phyloP scores from a whole-genome alignment of 2,329 filamentous ascomycete genomes.

The Penicillium brasilianum region DNA sequence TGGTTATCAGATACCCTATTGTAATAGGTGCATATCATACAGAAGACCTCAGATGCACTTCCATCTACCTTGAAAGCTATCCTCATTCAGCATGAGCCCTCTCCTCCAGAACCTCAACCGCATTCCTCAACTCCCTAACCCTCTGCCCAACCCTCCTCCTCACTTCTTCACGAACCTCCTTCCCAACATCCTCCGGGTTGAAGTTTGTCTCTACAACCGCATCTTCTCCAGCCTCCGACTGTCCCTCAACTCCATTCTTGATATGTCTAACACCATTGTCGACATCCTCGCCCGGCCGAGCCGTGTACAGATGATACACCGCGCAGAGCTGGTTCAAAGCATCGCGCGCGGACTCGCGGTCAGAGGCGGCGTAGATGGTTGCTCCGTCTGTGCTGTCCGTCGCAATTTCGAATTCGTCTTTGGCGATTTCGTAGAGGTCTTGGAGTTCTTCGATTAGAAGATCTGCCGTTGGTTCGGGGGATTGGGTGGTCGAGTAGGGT shows the following conservation, averaged over 20 bases:
- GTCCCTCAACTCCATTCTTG: neutral
- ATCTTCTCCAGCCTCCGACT: constrained; percentile 16
- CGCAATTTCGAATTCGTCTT: constrained; percentile 57
- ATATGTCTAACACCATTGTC: constrained; percentile 14
- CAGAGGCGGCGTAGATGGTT: constrained; percentile 53
- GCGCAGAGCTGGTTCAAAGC: constrained; percentile 48
- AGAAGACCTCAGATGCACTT: neutral
- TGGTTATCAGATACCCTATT: neutral
- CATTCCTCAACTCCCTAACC: constrained; percentile 54
- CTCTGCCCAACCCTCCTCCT: constrained; percentile 50
- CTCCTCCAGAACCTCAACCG: constrained; percentile 50
- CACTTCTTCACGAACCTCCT: constrained; percentile 48
- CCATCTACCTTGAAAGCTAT: neutral
- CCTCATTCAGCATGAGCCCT: constrained; percentile 43
- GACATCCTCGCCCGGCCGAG: constrained; percentile 17
- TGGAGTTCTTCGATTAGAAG: constrained; percentile 45
- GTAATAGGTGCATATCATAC: neutral
- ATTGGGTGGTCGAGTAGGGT: neutral
- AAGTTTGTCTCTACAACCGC: constrained; percentile 39
- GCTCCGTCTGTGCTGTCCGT: constrained; percentile 52
- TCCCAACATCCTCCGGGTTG: constrained; percentile 37
- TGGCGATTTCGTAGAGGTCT: constrained; percentile 49
- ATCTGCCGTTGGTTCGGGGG: constrained; percentile 38
- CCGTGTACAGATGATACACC: constrained; percentile 44
- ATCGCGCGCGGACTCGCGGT: constrained; percentile 53